A percentile compares a stretch with the other conserved stretches of the same genome.
These are phyloP conservation scores for Oryza meyeriana DNA, from an alignment of 176 grass and related monocot species.

Conservation along the genomic window DNA sequence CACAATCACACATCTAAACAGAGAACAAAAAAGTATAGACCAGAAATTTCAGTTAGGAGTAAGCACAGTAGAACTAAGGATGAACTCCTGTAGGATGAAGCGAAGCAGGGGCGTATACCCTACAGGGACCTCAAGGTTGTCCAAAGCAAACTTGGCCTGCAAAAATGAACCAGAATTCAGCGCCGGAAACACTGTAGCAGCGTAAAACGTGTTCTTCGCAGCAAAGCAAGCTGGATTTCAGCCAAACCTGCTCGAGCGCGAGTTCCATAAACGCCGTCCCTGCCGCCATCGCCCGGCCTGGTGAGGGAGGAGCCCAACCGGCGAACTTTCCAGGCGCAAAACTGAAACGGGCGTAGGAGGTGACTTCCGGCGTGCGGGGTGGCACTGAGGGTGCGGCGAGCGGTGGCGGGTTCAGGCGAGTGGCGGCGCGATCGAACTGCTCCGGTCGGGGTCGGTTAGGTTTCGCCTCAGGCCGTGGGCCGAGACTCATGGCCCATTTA, in stretches of 20 bases:
- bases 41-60: not conserved
- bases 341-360: not conserved
- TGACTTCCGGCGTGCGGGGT: not conserved
- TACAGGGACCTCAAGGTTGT: slow-evolving; percentile 87
- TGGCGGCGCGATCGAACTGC: no score
- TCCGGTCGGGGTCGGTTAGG: not conserved
- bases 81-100: not conserved
- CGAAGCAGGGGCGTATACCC: slow-evolving; percentile 51
- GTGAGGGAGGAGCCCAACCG: not conserved
- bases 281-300: not conserved
- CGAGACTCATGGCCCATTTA: not conserved
- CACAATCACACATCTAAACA: slow-evolving; percentile 78
- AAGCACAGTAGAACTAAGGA: not conserved
- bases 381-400: not conserved
- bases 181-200: not conserved
- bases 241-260: slow-evolving; percentile 64
- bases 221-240: not conserved
- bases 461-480: not conserved
- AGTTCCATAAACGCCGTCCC: slow-evolving; percentile 55
- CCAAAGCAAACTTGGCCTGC: slow-evolving; percentile 72
- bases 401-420: not conserved
- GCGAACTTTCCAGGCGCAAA: not conserved
- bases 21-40: not conserved
- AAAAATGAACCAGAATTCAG: slow-evolving; percentile 12
- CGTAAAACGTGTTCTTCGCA: not conserved